A percentile compares a stretch with the other conserved stretches of the same genome.
Conservation (phyloP, 257 asterid genomes). For the Penstemon eatonii region DNA sequence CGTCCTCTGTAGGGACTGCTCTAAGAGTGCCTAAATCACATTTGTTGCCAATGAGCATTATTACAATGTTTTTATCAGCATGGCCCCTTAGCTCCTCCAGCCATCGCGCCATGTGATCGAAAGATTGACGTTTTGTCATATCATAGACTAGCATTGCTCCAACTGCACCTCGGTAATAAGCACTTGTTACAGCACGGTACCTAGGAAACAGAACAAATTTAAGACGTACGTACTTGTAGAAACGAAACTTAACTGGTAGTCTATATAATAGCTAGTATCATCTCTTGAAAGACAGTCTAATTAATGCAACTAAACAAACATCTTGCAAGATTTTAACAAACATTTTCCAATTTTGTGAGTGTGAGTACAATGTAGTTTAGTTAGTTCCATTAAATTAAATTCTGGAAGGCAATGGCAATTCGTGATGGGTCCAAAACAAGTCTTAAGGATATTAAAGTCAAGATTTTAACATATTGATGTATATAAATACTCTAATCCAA, state of each 20-base stretch:
- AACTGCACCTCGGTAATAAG: slow-evolving; percentile 91
- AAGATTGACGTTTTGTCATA: slow-evolving; percentile 80
- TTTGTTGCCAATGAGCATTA: slow-evolving; percentile 83
- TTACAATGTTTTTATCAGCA: slow-evolving; percentile 85
- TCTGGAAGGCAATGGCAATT: no score
- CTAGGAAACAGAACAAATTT: slow-evolving; percentile 31
- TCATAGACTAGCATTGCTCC: slow-evolving; percentile 90
- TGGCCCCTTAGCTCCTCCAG: slow-evolving; percentile 82
- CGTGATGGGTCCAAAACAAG: no score
- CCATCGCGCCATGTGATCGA: slow-evolving; percentile 91
- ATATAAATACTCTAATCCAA: no score
- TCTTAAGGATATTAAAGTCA: no score
- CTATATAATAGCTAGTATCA: no score
- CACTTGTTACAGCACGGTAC: slow-evolving; percentile 90
- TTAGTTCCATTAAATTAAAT: no score
- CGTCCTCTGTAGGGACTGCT: slow-evolving; percentile 84
- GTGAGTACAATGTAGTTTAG: no score
- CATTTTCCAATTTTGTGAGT: no score
- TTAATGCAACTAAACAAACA: no score
- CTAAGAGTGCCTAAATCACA: slow-evolving; percentile 69
- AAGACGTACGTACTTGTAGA: not conserved
- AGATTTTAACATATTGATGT: no score
- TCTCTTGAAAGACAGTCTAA: not conserved
- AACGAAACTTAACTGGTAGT: not conserved
- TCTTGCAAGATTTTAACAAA: no score